These are phyloP conservation scores for Ogataea hybrid DNA, from an alignment of 1,139 yeast species.

Conservation along the genomic window DNA sequence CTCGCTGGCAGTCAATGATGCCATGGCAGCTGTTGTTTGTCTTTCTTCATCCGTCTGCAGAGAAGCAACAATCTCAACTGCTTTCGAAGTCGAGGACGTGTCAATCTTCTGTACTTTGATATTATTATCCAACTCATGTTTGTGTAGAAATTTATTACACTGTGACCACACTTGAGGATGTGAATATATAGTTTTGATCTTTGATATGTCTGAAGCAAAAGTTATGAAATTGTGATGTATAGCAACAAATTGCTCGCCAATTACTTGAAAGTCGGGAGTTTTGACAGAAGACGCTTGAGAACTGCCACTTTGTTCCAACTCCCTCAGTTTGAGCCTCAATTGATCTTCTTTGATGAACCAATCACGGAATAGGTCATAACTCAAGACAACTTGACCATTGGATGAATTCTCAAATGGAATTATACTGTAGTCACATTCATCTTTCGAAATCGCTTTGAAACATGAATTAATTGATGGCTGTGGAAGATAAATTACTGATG, in stretches of 20 bases:
- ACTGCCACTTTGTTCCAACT: constrained; percentile 12
- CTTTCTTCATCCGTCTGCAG: constrained; percentile 34
- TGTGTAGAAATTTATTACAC: constrained; percentile 53
- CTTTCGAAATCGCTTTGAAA: constrained; percentile 48
- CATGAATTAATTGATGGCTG: constrained; percentile 60
- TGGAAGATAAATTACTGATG: constrained; percentile 39
- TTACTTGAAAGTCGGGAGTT: constrained; percentile 43
- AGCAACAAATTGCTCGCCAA: constrained; percentile 78
- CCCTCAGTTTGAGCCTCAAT: constrained; percentile 11
- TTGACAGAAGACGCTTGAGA: constrained; percentile 16
- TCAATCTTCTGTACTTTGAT: constrained; percentile 51
- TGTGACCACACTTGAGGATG: constrained; percentile 99
- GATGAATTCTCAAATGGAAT: constrained; percentile 94
- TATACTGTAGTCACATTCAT: constrained; percentile 63
- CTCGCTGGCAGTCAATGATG: constrained; percentile 60
- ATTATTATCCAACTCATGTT: constrained; percentile 34
- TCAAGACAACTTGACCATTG: constrained; percentile 87
- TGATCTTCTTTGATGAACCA: constrained; percentile 39
- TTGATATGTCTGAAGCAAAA: constrained; percentile 41
- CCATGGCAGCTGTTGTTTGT: constrained; percentile 50
- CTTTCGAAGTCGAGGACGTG: constrained; percentile 76
- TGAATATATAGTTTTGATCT: constrained; percentile 63
- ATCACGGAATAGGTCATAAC: constrained; percentile 78
- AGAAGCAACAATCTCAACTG: constrained; percentile 62
- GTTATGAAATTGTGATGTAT: constrained; percentile 78